Base-by-base conservation (phyloP, 2,329 filamentous ascomycete genomes). In the Phaeoacremonium minimum region DNA sequence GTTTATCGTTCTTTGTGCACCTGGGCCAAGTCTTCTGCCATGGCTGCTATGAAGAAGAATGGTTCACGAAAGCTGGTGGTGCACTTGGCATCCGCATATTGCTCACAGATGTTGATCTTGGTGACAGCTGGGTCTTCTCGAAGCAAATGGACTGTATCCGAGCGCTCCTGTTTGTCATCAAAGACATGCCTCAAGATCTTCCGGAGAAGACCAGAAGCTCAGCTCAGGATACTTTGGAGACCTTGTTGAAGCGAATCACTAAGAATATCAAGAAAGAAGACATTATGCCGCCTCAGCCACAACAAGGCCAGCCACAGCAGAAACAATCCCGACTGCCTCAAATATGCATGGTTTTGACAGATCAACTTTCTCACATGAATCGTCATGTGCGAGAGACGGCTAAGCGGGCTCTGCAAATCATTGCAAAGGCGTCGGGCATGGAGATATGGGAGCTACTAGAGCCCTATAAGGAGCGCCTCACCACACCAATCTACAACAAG, bases 11-110 rank as follows among this genome's bases (percentile, higher is more conserved):
- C 61, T 98, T 98, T 63, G 75, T 74, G 40, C 83, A 91, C 51
- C 71, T 98, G 6, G 83, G 85, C 28, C 85, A 80, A 42, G 83
- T 82, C 1, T 95, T 97, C 57, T 93, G 87, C 49, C 93, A 98
- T 57, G 89, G 87, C 46, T 98, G 93, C 58, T 90, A 96, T 51
- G 89, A 93, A 51, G 91, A 98, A 57, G 93, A 98, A 52, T 99
- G 94, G 93, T 98, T 95, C 55, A 90, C 90, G 35, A 98, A 99
- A 63, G 86, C 89, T 26, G 93, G 91, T 33, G 93, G 93, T 28
- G 90, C 86, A 36, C 67, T 91, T 15, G 94, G 94, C 37, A 96
- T 99, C 51, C 84, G 87, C 52, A 83, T 94, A 38, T 67, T 98
- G 40, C 82, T 91, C 19, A 91, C 87, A 3, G 84, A 91, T 48